These are phyloP conservation scores for Fagopyrum homotropicum DNA, from an alignment of 148 eudicot genomes.

Conservation along the genomic window DNA sequence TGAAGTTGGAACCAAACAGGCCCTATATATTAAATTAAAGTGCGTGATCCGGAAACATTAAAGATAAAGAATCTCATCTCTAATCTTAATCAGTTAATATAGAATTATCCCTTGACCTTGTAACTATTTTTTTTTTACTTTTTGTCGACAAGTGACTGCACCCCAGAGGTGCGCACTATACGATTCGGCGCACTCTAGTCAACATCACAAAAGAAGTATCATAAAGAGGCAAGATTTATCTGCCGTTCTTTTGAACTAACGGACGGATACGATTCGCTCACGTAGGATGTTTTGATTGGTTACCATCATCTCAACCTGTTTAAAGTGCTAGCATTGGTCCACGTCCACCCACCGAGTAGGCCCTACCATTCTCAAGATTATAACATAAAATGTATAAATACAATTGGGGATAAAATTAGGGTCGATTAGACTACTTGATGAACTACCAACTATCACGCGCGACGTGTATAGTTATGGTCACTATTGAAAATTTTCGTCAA, in stretches of 20 bases:
- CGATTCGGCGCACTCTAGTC: too few species aligned
- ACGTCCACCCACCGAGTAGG: constrained; percentile 27
- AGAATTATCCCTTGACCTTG: background rate
- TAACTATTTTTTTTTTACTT: too few species aligned
- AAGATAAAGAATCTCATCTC: background rate
- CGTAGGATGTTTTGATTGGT: background rate
- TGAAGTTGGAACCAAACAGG: too few species aligned
- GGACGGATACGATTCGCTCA: constrained; percentile 14
- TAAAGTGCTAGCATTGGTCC: constrained; percentile 35
- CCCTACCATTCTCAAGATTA: constrained; percentile 15
- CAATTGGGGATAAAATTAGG: background rate
- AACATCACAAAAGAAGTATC: background rate
- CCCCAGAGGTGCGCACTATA: background rate
- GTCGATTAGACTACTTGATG: too few species aligned
- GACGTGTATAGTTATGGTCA: too few species aligned
- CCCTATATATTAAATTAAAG: too few species aligned
- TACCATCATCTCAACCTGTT: constrained; percentile 6
- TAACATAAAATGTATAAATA: background rate
- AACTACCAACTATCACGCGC: too few species aligned
- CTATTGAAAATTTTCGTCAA: too few species aligned
- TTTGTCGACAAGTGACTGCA: background rate
- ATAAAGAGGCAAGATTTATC: background rate
- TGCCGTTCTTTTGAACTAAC: constrained; percentile 9
- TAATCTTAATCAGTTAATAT: background rate
- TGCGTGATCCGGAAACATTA: background rate